Evolutionary conservation across 306 rosid genomes (phyloP).

Genomic region (Sindora glabra): DNA sequence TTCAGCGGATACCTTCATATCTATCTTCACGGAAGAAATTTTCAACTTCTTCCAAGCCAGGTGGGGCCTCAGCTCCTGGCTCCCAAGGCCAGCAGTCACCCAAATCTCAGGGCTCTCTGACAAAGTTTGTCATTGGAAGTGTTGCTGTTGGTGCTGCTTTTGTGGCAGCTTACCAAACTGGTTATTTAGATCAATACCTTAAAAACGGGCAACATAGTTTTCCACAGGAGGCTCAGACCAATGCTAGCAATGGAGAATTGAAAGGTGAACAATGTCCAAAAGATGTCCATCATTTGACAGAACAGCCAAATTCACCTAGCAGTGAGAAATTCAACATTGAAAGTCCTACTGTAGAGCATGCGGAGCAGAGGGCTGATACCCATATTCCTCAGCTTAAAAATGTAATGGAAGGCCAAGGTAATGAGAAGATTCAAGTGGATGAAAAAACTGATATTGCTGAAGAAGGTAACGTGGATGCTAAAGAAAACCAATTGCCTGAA

Average conservation of each 20-base stretch:
- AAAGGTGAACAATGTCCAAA: no score
- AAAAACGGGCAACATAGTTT: conserved; percentile 37
- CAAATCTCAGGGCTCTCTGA: conserved; percentile 26
- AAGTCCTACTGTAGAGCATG: conserved; percentile 22
- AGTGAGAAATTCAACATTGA: conserved; percentile 26
- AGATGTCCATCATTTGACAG: conserved; percentile 26
- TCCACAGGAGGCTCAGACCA: conserved; percentile 17
- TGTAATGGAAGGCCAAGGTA: conserved; percentile 32
- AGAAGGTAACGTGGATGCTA: conserved; percentile 11
- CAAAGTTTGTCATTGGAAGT: conserved; percentile 57
- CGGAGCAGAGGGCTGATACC: conserved; percentile 42
- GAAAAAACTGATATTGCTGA: conserved; percentile 30
- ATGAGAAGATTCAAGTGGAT: conserved; percentile 25
- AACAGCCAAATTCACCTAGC: conserved; percentile 28
- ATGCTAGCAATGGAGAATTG: conserved; percentile 23
- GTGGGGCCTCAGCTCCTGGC: conserved; percentile 30
- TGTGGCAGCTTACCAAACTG: conserved; percentile 59
- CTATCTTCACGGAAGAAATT: conserved; percentile 45
- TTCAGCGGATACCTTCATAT: conserved; percentile 40
- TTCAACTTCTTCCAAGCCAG: conserved; percentile 41
- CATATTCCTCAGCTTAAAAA: conserved; percentile 32
- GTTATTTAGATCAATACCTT: conserved; percentile 52
- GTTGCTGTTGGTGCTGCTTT: conserved; percentile 62
- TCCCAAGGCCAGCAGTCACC: conserved; percentile 42
- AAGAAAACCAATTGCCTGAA: conserved; percentile 40